Base-by-base conservation (phyloP, 2,329 filamentous ascomycete species). In the Beauveria rudraprayagi region DNA sequence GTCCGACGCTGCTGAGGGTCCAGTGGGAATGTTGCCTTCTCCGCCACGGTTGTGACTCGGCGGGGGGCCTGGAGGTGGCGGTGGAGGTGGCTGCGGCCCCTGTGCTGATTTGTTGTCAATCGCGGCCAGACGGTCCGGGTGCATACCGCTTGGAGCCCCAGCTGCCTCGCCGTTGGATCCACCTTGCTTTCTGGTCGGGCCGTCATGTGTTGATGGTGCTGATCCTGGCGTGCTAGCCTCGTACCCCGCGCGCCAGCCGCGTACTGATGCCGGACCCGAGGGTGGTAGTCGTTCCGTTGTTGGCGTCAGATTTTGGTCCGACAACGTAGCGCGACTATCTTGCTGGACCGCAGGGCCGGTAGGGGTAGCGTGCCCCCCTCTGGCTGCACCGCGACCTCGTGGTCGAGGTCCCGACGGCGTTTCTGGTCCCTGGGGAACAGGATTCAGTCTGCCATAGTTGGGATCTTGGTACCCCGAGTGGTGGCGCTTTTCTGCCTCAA, bases 401-500 rank as follows among this genome's bases (percentile, higher is more conserved):
- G 77, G 80, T 56, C 79, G 78, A 17, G 84, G 83, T 2, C 82
- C 84, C n/a, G 80, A 80, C 3, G 83, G 83, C 46, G 81, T 78
- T 28, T 75, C 71, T 70, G 77, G 67, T 37, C 77, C 70, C 26
- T 76, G 75, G 54, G 78, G 75, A 55, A 80, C 77, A 2, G 80
- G 73, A 63, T 83, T 86, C 53, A 88, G 75, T 2, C 85, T 82
- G 30, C 85, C 85, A 66, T 87, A 87, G 61, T 82, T 84, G 17
- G 82, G 81, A 69, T 88, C 84, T 65, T 84, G 80, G 63, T 82
- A 79, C 17, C 37, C 16, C 0, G 10, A 4, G 7, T 60, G 75
- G 76, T 22, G 78, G 66, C 64, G 79, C 75, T 83, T 78, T 51
- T 85, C 81, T 3, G 73, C 66, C 34, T 86, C 83, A 2, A 71